These are phyloP conservation scores for Conringia planisiliqua DNA, from an alignment of 345 rosid genomes.

Conservation along the genomic window DNA sequence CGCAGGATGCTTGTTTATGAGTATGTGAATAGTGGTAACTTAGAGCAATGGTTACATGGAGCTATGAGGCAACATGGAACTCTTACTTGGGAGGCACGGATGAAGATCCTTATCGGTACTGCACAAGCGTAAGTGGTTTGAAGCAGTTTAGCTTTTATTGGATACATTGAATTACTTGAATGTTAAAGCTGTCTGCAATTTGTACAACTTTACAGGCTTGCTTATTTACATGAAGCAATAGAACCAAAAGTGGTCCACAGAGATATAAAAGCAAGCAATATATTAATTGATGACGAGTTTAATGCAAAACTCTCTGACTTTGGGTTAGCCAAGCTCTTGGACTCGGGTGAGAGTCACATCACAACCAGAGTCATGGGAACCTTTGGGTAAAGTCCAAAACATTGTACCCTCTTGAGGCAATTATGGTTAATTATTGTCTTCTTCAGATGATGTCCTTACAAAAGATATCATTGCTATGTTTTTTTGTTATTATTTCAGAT, in stretches of 20 bases:
- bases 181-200: background rate
- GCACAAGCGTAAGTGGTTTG: slow-evolving; percentile 77
- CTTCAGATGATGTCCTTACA: slow-evolving; percentile 3
- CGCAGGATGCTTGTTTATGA: slow-evolving; percentile 83
- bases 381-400: slow-evolving; percentile 63
- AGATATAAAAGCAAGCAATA: slow-evolving; percentile 96
- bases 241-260: slow-evolving; percentile 97
- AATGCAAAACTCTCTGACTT: slow-evolving; percentile 96
- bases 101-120: slow-evolving; percentile 73
- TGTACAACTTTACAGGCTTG: slow-evolving; percentile 57
- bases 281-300: slow-evolving; percentile 79
- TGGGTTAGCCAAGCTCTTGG: slow-evolving; percentile 95
- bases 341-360: slow-evolving; percentile 85
- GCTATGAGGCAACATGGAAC: slow-evolving; percentile 53
- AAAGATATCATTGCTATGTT: background rate
- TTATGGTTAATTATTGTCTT: slow-evolving; percentile 11
- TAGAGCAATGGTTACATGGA: slow-evolving; percentile 85
- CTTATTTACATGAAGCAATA: slow-evolving; percentile 96
- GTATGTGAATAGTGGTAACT: slow-evolving; percentile 82
- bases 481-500: slow-evolving; percentile 46
- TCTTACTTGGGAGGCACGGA: slow-evolving; percentile 85
- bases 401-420: background rate
- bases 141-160: background rate
- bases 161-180: background rate
- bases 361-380: slow-evolving; percentile 99